Evolutionary conservation across 768 basidiomycete genomes (phyloP).

Genomic region (Boletus reticuloceps): DNA sequence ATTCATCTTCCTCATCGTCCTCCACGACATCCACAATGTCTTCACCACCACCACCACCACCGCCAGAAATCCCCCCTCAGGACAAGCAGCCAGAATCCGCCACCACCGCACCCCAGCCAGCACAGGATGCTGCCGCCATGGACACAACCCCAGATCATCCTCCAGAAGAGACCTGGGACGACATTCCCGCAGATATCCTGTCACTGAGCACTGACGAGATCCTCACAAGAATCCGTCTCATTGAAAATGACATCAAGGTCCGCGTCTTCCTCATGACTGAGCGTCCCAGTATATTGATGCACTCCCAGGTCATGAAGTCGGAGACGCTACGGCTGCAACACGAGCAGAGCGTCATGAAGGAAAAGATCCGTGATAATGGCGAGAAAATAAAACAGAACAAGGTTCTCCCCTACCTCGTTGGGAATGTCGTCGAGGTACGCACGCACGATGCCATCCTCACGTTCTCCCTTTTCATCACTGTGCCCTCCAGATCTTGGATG

Average conservation of each 20-base stretch:
- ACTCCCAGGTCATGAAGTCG: constrained; percentile 88
- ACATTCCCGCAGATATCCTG: constrained; percentile 88
- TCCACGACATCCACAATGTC: constrained; percentile 40
- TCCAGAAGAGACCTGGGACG: constrained; percentile 81
- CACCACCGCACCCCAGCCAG: constrained; percentile 27
- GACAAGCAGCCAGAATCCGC: constrained; percentile 53
- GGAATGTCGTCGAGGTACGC: constrained; percentile 91
- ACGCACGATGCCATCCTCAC: neutral
- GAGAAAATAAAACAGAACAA: constrained; percentile 99
- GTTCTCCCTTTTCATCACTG: constrained; percentile 2
- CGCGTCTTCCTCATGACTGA: constrained; percentile 8
- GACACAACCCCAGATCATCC: constrained; percentile 72
- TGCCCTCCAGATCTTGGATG: constrained; percentile 74
- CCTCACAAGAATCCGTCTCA: constrained; percentile 81
- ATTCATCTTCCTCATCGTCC: neutral
- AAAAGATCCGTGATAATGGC: constrained; percentile 96
- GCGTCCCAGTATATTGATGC: neutral
- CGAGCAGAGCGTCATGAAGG: constrained; percentile 95
- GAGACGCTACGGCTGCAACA: constrained; percentile 90
- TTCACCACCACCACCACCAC: constrained; percentile 56
- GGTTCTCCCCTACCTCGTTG: constrained; percentile 95
- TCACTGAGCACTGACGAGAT: constrained; percentile 82
- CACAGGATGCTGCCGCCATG: constrained; percentile 48
- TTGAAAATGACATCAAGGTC: constrained; percentile 97
- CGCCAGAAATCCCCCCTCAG: constrained; percentile 35